Conservation (phyloP, 2,329 filamentous ascomycete genomes). For the Hymenoscyphus occultus region DNA sequence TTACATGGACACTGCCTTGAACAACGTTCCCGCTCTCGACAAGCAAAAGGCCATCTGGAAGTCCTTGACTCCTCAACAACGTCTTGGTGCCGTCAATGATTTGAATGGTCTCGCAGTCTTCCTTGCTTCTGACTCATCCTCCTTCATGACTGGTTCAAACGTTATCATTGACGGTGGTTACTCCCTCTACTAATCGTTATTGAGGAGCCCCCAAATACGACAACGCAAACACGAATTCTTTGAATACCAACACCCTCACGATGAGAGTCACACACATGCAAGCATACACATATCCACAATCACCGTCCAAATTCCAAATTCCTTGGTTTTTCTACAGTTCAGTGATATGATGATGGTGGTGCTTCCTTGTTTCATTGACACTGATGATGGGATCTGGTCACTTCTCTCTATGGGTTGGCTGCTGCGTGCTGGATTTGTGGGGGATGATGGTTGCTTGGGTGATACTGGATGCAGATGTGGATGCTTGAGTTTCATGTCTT, state of each 20-base stretch:
- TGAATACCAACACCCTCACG: no score
- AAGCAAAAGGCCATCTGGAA: conserved; percentile 82
- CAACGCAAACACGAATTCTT: no score
- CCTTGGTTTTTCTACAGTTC: no score
- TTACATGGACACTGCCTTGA: conserved; percentile 83
- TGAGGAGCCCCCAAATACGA: conserved; percentile 18
- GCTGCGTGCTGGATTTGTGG: no score
- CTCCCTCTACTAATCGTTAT: conserved; percentile 33
- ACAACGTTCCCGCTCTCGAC: conserved; percentile 73
- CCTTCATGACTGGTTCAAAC: conserved; percentile 77
- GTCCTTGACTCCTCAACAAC: conserved; percentile 68
- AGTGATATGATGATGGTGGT: no score
- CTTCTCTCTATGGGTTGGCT: not conserved
- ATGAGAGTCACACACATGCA: not conserved
- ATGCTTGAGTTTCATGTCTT: not conserved
- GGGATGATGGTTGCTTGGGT: no score
- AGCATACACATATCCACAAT: not conserved
- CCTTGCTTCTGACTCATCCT: conserved; percentile 68
- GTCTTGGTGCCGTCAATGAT: conserved; percentile 70
- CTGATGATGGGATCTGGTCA: not conserved
- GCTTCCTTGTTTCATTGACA: no score
- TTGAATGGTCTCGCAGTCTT: conserved; percentile 76
- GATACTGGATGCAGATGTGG: no score
- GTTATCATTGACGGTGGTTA: conserved; percentile 39
- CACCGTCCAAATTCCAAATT: not conserved